Evolutionary conservation across 139 green algal genomes (phyloP), one percentile per base, ranked within the genome.

Genomic region (Limnomonas spitsbergensis): DNA sequence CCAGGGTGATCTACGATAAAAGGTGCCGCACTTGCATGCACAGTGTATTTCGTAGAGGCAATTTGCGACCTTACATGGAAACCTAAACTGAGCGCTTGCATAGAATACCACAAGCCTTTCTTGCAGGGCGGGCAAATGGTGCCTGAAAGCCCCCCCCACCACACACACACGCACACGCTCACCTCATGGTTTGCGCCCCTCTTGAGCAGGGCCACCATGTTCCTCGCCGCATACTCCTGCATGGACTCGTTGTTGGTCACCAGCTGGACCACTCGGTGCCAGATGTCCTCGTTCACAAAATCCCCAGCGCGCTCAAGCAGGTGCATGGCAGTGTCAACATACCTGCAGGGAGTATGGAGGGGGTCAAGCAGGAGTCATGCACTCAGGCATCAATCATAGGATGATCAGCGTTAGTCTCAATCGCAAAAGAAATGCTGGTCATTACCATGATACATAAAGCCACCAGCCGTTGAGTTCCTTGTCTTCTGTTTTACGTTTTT

Each of bases 251-350:
- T 90, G 84, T 97, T 97, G 75, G 95, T 98, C 20, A 99, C 92
- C 76, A 99, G 86, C 87, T 99, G 96, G 76, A 96, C 93, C 38
- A 93, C 84, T n/a, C 93, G 90, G 80, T 97, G 90, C 96, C 96
- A 99, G 70, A 99, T 90, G 70, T 98, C 95, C 53, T 98, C 93
- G 35, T 86, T 90, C 32, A 97, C 93, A 53, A 94, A 94, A 78
- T 99, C 96, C 3, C 96, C 95, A 0, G 91, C 94, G 4, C 90
- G 90, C 81, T 98, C 92, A 66, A 99, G 93, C 54, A 99, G 90
- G 32, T 84, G 80, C 52, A 99, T 87, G 39, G 93, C 91, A 24
- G 92, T 87, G 79, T 98, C 92, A 52, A 97, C 87, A 56, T 98
- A 99, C 95, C 95, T 87, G 82, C 4, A 72, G 26, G 29, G 27